Conservation (phyloP, 345 rosid species). For the Combretum micranthum region DNA sequence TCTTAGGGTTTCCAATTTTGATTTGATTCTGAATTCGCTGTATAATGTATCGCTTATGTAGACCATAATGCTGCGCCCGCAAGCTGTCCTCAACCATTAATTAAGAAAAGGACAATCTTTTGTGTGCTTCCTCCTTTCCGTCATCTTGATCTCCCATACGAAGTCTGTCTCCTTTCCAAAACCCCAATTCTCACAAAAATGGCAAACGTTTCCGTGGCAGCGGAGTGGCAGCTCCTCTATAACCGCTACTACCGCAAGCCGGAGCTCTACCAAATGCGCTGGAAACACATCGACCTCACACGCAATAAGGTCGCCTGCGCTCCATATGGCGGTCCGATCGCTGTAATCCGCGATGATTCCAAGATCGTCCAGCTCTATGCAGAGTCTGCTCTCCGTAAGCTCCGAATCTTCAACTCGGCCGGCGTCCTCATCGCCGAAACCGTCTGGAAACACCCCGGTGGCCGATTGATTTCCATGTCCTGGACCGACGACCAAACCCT, state of each 20-base stretch:
- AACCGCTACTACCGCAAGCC: conserved; percentile 86
- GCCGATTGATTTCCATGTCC: conserved; percentile 83
- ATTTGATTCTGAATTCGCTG: no score
- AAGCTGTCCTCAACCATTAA: no score
- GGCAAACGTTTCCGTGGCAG: conserved; percentile 92
- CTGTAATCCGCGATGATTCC: conserved; percentile 93
- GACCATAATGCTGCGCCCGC: no score
- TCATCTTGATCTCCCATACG: neutral
- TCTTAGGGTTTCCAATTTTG: no score
- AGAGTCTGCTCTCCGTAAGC: conserved; percentile 93
- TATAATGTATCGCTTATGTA: no score
- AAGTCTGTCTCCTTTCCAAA: neutral
- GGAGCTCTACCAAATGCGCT: conserved; percentile 75
- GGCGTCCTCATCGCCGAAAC: conserved; percentile 74
- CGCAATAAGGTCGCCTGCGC: conserved; percentile 96
- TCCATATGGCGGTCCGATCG: conserved; percentile 86
- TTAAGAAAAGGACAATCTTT: no score
- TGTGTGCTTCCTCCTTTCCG: no score
- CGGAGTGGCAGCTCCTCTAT: conserved; percentile 94
- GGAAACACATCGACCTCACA: conserved; percentile 80
- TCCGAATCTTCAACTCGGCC: conserved; percentile 89
- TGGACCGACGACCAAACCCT: conserved; percentile 94
- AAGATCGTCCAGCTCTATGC: conserved; percentile 97
- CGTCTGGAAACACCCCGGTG: conserved; percentile 93
- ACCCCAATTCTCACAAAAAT: conserved; percentile 18